Evolutionary conservation across 1,284 basidiomycete species (phyloP).

Genomic region (Leccinum griseonigrum): DNA sequence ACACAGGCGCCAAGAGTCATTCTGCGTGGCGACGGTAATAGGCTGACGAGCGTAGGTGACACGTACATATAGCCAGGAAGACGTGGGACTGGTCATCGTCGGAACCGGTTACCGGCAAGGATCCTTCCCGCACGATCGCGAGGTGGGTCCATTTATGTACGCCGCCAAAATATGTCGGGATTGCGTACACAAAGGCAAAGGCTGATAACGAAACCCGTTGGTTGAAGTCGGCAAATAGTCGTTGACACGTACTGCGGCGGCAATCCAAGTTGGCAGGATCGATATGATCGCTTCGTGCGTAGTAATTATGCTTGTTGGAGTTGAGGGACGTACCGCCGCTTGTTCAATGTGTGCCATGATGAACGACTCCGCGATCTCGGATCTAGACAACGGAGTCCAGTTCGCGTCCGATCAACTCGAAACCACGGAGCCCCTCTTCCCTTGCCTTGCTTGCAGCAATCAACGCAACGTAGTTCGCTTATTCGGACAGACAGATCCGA

Average conservation of each 20-base stretch:
- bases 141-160: not conserved
- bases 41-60: not conserved
- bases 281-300: not conserved
- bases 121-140: not conserved
- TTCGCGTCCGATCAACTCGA: not conserved
- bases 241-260: not conserved
- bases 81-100: not conserved
- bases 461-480: slow-evolving; percentile 10
- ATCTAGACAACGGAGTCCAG: not conserved
- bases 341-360: not conserved
- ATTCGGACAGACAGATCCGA: not conserved
- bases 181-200: not conserved
- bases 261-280: not conserved
- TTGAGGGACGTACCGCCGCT: not conserved
- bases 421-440: not conserved
- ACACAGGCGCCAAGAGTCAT: not conserved
- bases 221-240: not conserved
- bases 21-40: not conserved
- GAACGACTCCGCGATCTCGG: not conserved
- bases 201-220: not conserved
- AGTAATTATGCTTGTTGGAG: not conserved
- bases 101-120: not conserved
- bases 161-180: no score
- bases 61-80: not conserved
- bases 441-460: not conserved